These are phyloP conservation scores for Syzygium aqueum DNA, from an alignment of 345 rosid genomes.

Conservation along the genomic window DNA sequence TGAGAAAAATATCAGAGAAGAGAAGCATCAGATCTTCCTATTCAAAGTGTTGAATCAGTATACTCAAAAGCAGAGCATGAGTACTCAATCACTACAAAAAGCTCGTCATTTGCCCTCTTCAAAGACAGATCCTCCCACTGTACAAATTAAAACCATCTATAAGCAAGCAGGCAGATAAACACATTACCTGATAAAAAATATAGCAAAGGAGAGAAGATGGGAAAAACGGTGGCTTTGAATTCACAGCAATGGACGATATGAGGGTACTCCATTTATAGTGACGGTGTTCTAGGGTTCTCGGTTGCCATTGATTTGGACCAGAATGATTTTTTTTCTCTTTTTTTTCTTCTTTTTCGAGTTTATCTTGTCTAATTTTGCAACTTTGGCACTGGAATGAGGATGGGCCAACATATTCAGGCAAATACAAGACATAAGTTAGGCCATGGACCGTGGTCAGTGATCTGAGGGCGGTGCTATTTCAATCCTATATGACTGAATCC, in stretches of 20 bases:
- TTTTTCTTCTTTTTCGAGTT: no score
- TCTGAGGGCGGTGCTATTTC: no score
- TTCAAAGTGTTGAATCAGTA: background rate
- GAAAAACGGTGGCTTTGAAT: background rate
- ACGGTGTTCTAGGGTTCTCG: no score
- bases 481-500: no score
- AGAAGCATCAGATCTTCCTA: background rate
- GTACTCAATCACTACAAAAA: background rate
- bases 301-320: no score
- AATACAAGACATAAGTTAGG: no score
- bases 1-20: background rate
- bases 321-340: no score
- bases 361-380: no score
- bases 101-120: background rate
- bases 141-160: background rate
- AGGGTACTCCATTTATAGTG: no score
- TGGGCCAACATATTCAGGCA: no score
- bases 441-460: no score
- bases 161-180: background rate
- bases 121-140: background rate
- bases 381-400: no score
- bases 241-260: background rate
- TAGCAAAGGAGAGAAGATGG: background rate
- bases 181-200: background rate
- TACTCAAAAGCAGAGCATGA: background rate